Evolutionary conservation across 495 filamentous ascomycete genomes (phyloP).

Genomic region (Aspergillus heteromorphus): DNA sequence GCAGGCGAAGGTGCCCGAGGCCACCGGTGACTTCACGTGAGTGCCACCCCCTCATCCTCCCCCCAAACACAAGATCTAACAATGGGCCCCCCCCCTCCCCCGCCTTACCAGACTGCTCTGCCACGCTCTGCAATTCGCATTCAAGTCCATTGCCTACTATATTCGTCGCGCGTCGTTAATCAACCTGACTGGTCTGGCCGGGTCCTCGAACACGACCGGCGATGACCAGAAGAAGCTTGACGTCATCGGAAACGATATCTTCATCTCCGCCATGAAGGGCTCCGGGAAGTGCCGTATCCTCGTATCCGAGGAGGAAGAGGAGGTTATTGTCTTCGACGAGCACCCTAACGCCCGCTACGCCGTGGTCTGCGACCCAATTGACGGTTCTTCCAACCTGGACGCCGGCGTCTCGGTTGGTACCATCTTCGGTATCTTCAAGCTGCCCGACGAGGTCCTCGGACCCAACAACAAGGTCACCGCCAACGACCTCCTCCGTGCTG

Average conservation of each 20-base stretch:
- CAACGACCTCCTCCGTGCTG: conserved; percentile 80
- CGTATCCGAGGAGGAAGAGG: conserved; percentile 95
- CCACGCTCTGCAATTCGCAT: conserved; percentile 97
- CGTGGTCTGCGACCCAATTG: conserved; percentile 95
- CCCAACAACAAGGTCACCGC: conserved; percentile 53
- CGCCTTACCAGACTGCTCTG: conserved; percentile 66
- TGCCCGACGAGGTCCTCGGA: conserved; percentile 64
- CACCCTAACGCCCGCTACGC: conserved; percentile 79
- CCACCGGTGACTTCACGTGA: conserved; percentile 97
- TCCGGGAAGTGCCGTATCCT: conserved; percentile 84
- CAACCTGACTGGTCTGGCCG: conserved; percentile 91
- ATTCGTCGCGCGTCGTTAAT: conserved; percentile 96
- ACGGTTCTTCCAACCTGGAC: conserved; percentile 95
- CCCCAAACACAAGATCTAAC: background rate
- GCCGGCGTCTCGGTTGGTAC: conserved; percentile 97
- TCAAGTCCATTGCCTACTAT: conserved; percentile 99
- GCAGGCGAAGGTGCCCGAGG: conserved; percentile 86
- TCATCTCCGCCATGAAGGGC: conserved; percentile 87
- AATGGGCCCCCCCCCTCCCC: background rate
- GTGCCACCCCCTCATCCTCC: conserved; percentile 19
- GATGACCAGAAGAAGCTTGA: conserved; percentile 99
- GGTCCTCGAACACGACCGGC: conserved; percentile 89
- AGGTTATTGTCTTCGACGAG: conserved; percentile 81
- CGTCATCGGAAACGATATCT: conserved; percentile 96
- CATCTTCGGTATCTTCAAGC: conserved; percentile 92